Conservation (phyloP, 2,329 filamentous ascomycete species). For the Apiospora koreana region DNA sequence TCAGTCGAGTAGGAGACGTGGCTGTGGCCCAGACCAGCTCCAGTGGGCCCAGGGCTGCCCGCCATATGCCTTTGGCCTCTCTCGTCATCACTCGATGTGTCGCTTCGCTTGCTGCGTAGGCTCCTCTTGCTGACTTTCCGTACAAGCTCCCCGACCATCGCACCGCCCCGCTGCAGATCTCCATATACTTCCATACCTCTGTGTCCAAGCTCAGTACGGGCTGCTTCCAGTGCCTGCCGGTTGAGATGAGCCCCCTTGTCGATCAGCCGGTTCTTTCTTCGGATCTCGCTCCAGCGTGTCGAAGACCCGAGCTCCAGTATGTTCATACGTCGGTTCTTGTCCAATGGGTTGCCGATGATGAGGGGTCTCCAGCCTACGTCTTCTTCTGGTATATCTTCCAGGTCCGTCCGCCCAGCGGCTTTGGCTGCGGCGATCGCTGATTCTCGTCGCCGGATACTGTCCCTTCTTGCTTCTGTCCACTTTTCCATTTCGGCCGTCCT, state of each 20-base stretch:
- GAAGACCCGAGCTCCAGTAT: constrained; percentile 68
- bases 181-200: constrained; percentile 28
- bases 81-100: constrained; percentile 26
- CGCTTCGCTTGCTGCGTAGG: constrained; percentile 29
- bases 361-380: constrained; percentile 66
- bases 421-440: constrained; percentile 38
- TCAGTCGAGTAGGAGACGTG: constrained; percentile 22
- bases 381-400: constrained; percentile 46
- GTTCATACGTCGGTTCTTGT: constrained; percentile 69
- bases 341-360: constrained; percentile 71
- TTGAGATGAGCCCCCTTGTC: constrained; percentile 43
- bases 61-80: constrained; percentile 16
- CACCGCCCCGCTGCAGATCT: constrained; percentile 31
- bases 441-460: constrained; percentile 47
- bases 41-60: constrained; percentile 18
- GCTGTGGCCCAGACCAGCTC: constrained; percentile 23
- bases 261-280: constrained; percentile 58
- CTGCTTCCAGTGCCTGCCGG: constrained; percentile 33
- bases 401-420: constrained; percentile 27
- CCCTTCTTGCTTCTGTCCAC: constrained; percentile 49
- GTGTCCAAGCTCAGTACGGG: constrained; percentile 31
- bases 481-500: constrained; percentile 56
- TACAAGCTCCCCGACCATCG: constrained; percentile 31
- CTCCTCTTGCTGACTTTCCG: constrained; percentile 37
- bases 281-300: constrained; percentile 74